A percentile compares a stretch with the other conserved stretches of the same genome.
Conservation (phyloP, 352 stramenopile species). For the Phytophthora cactorum region DNA sequence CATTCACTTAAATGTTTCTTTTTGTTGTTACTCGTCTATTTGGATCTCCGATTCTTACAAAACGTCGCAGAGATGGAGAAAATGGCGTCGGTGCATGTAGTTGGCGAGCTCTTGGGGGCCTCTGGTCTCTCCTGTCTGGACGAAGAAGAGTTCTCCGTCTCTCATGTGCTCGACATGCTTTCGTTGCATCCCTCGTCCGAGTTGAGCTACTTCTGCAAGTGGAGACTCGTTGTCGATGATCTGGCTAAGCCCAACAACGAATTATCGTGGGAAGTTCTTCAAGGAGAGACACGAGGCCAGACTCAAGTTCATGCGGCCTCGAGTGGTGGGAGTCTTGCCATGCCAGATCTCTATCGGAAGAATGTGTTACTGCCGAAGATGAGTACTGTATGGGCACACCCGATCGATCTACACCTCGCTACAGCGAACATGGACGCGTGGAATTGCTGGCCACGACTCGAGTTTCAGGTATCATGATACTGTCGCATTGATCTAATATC, state of each 20-base stretch:
- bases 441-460: slow-evolving; percentile 46
- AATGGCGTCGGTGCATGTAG: slow-evolving; percentile 53
- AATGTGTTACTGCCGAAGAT: slow-evolving; percentile 31
- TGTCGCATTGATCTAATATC: not conserved
- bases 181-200: slow-evolving; percentile 45
- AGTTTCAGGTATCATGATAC: slow-evolving; percentile 37
- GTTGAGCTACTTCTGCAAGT: slow-evolving; percentile 60
- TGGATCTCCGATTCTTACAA: not conserved
- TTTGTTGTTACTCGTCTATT: slow-evolving; percentile 2
- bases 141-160: slow-evolving; percentile 25
- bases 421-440: slow-evolving; percentile 14
- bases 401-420: slow-evolving; percentile 59
- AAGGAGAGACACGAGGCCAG: slow-evolving; percentile 47
- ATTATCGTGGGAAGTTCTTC: slow-evolving; percentile 45
- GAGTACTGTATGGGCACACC: slow-evolving; percentile 59
- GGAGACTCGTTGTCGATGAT: slow-evolving; percentile 37
- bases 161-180: slow-evolving; percentile 46
- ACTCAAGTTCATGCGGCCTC: slow-evolving; percentile 51
- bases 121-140: slow-evolving; percentile 31
- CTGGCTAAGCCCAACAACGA: not conserved
- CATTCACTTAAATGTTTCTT: slow-evolving; percentile 6
- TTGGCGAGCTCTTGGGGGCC: slow-evolving; percentile 59
- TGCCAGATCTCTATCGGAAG: slow-evolving; percentile 27
- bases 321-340: slow-evolving; percentile 20
- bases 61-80: slow-evolving; percentile 15